A percentile compares a stretch with the other conserved stretches of the same genome.
These are phyloP conservation scores for Artemisia annua DNA, from an alignment of 129 eudicot species.

Conservation along the genomic window DNA sequence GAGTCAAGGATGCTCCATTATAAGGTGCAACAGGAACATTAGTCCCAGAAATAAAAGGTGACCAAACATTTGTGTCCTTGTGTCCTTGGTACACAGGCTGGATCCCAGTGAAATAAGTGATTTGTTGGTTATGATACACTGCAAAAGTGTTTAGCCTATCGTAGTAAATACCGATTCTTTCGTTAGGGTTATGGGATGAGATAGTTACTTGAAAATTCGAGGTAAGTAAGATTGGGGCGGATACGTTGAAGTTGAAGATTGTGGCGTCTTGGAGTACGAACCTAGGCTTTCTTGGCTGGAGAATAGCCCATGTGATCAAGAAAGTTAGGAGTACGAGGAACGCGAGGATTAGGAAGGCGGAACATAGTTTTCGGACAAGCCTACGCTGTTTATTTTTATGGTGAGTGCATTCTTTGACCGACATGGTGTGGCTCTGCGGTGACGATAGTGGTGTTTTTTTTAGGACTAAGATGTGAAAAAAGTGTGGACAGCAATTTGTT, in stretches of 20 bases:
- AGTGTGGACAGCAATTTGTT: conserved; percentile 26
- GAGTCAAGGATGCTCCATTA: conserved; percentile 47
- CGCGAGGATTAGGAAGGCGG: conserved; percentile 42
- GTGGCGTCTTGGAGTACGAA: conserved; percentile 85
- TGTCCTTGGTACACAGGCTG: conserved; percentile 78
- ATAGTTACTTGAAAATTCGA: conserved; percentile 69
- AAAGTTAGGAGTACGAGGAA: conserved; percentile 51
- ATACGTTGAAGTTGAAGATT: conserved; percentile 71
- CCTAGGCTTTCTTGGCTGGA: conserved; percentile 64
- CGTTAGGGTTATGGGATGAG: conserved; percentile 71
- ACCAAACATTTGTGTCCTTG: conserved; percentile 60
- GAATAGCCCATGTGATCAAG: conserved; percentile 69
- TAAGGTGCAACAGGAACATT: conserved; percentile 86
- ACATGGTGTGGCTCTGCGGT: conserved; percentile 39
- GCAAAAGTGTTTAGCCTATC: conserved; percentile 61
- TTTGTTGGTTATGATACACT: conserved; percentile 65
- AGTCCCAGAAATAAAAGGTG: conserved; percentile 66
- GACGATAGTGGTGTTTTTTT: conserved; percentile 3
- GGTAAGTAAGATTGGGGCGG: conserved; percentile 58
- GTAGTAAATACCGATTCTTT: conserved; percentile 66
- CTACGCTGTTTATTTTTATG: conserved; percentile 42
- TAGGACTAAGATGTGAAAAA: neutral
- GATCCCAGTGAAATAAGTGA: conserved; percentile 63
- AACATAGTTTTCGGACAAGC: conserved; percentile 25
- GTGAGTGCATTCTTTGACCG: conserved; percentile 63